phyloP scores from a whole-genome alignment of 106 monocot species.

The Acorus calamus region DNA sequence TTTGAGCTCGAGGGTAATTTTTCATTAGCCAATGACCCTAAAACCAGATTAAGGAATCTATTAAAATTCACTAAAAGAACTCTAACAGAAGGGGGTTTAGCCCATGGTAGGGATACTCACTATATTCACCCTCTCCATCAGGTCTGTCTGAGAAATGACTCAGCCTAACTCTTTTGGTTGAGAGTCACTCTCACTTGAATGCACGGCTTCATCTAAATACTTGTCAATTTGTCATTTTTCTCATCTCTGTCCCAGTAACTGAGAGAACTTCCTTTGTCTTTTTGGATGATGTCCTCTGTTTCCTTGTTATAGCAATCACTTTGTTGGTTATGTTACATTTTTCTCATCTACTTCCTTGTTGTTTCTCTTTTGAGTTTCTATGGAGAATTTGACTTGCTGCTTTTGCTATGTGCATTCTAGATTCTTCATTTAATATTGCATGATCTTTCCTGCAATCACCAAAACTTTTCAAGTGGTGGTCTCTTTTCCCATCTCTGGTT shows the following conservation, averaged over 20 bases:
- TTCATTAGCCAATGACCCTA: conserved; percentile 16
- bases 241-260: conserved; percentile 1
- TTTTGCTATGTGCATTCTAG: conserved; percentile 6
- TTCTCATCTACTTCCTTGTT: conserved; percentile 26
- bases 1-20: conserved; percentile 20
- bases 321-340: conserved; percentile 22
- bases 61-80: no score
- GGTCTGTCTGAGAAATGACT: conserved; percentile 15
- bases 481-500: conserved; percentile 31
- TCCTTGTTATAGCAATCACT: conserved; percentile 23
- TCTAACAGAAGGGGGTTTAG: no score
- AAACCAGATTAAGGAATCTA: no score
- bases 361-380: conserved; percentile 17
- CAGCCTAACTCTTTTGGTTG: conserved; percentile 26
- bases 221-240: conserved; percentile 5
- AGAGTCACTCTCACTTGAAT: conserved; percentile 4
- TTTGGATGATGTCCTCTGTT: conserved; percentile 14
- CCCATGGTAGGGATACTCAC: not conserved
- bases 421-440: conserved; percentile 16
- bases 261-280: conserved; percentile 7
- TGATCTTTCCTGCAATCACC: conserved; percentile 28
- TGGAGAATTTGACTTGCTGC: conserved; percentile 3
- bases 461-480: conserved; percentile 26
- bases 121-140: conserved; percentile 3
- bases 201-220: conserved; percentile 3